A percentile compares a stretch with the other conserved stretches of the same genome.
Conservation (phyloP, 768 basidiomycete species). For the Lactarius hengduanensis region DNA sequence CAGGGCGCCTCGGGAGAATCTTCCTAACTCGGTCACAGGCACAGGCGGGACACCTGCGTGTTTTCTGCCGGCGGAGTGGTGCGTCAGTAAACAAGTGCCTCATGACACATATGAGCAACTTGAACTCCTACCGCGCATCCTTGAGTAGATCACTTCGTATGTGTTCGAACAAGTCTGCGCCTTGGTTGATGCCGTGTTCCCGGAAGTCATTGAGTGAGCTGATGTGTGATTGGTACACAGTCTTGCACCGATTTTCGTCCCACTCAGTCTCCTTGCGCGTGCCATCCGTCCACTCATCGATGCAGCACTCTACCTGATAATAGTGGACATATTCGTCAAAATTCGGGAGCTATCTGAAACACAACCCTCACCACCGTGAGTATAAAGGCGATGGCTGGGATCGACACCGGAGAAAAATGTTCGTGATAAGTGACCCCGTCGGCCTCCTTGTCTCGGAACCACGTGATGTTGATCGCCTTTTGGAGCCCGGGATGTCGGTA, state of each 20-base stretch:
- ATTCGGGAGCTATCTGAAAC: neutral
- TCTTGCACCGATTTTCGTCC: neutral
- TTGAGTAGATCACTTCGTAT: slow-evolving; percentile 11
- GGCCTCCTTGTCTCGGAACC: slow-evolving; percentile 2
- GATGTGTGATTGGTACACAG: slow-evolving; percentile 3
- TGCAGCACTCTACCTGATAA: slow-evolving; percentile 18
- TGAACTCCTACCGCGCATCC: slow-evolving; percentile 1
- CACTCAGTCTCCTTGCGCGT: neutral
- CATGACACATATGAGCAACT: neutral
- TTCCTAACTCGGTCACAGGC: neutral
- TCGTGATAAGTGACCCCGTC: slow-evolving; percentile 7
- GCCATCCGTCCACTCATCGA: slow-evolving; percentile 16
- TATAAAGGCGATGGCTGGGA: slow-evolving; percentile 7
- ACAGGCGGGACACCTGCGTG: neutral
- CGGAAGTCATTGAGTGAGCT: neutral
- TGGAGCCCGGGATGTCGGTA: slow-evolving; percentile 21
- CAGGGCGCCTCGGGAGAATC: neutral
- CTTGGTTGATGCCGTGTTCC: neutral
- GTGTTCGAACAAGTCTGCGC: neutral
- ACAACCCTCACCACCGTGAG: slow-evolving; percentile 16
- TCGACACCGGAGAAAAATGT: slow-evolving; percentile 9
- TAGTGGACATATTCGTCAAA: neutral
- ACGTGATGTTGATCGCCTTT: slow-evolving; percentile 13
- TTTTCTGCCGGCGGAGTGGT: neutral
- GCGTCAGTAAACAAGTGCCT: neutral